Conservation (phyloP, 1,284 basidiomycete genomes). For the Porogramme epimiltina region DNA sequence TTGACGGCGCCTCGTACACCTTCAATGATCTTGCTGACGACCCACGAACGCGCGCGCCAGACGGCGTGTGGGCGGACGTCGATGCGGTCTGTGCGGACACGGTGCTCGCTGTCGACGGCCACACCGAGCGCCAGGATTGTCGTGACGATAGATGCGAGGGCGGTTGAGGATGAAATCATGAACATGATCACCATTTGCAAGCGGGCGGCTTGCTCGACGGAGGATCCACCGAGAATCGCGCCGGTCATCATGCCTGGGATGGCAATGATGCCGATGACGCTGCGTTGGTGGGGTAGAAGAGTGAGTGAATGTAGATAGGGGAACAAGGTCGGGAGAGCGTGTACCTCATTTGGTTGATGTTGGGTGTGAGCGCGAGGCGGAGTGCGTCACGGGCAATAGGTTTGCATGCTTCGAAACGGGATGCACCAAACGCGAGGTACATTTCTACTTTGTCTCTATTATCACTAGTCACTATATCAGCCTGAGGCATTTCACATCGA, state of each 20-base stretch:
- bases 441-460: constrained; percentile 84
- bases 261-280: constrained; percentile 79
- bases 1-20: constrained; percentile 11
- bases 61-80: constrained; percentile 50
- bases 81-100: constrained; percentile 72
- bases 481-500: too few relatives aligned
- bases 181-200: constrained; percentile 92
- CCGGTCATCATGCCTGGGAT: constrained; percentile 89
- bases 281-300: constrained; percentile 34
- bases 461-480: too few relatives aligned
- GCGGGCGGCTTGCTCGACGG: constrained; percentile 81
- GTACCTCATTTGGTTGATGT: constrained; percentile 85
- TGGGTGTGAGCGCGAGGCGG: constrained; percentile 76
- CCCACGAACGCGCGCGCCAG: constrained; percentile 39
- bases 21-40: constrained; percentile 17
- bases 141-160: constrained; percentile 66
- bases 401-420: constrained; percentile 76
- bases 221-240: constrained; percentile 82
- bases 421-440: constrained; percentile 82
- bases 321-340: constrained; percentile 12
- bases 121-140: constrained; percentile 61
- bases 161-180: constrained; percentile 80
- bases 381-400: constrained; percentile 79
- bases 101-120: constrained; percentile 68
- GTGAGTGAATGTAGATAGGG: not conserved